Percentiles rank a stretch among this genome's conserved stretches.
Evolutionary conservation across 2,329 filamentous ascomycete genomes (phyloP).

Genomic region (Dothistroma septosporum): DNA sequence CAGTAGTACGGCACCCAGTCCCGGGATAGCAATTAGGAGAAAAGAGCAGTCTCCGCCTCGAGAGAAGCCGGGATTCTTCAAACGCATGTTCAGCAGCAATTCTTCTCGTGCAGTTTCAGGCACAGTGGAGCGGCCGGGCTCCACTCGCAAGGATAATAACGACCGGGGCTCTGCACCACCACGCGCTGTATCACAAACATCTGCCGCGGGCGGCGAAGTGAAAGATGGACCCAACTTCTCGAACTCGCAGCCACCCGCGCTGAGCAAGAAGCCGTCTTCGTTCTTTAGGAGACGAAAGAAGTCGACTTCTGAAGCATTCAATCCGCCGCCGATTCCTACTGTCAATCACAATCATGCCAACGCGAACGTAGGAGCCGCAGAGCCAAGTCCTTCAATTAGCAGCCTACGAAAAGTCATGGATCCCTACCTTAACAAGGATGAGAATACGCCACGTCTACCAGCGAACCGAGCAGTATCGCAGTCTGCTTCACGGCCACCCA

Average conservation of each 20-base stretch:
- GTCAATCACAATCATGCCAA: slow-evolving; percentile 33
- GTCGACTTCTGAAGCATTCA: slow-evolving; percentile 66
- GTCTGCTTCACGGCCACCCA: slow-evolving; percentile 28
- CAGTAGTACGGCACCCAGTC: slow-evolving; percentile 49
- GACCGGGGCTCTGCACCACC: slow-evolving; percentile 17
- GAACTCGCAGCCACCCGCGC: slow-evolving; percentile 25
- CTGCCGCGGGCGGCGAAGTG: slow-evolving; percentile 6
- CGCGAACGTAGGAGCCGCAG: slow-evolving; percentile 46
- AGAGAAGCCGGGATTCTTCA: slow-evolving; percentile 81
- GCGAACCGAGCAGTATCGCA: slow-evolving; percentile 9
- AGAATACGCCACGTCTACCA: slow-evolving; percentile 7
- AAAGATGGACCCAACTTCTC: neutral
- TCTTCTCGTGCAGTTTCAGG: slow-evolving; percentile 25
- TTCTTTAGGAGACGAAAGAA: slow-evolving; percentile 95
- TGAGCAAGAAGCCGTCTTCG: slow-evolving; percentile 88
- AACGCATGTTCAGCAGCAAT: slow-evolving; percentile 70
- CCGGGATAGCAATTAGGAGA: slow-evolving; percentile 37
- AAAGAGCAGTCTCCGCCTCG: slow-evolving; percentile 26
- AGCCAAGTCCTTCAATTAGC: slow-evolving; percentile 57
- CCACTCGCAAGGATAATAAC: slow-evolving; percentile 9
- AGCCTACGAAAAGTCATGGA: slow-evolving; percentile 84
- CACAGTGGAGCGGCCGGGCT: slow-evolving; percentile 17
- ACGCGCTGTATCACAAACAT: slow-evolving; percentile 19
- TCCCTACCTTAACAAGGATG: slow-evolving; percentile 60
- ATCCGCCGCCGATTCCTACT: slow-evolving; percentile 55